These are phyloP conservation scores for Martiniozyma abietophila DNA, from an alignment of 805 yeast genomes.

Conservation along the genomic window DNA sequence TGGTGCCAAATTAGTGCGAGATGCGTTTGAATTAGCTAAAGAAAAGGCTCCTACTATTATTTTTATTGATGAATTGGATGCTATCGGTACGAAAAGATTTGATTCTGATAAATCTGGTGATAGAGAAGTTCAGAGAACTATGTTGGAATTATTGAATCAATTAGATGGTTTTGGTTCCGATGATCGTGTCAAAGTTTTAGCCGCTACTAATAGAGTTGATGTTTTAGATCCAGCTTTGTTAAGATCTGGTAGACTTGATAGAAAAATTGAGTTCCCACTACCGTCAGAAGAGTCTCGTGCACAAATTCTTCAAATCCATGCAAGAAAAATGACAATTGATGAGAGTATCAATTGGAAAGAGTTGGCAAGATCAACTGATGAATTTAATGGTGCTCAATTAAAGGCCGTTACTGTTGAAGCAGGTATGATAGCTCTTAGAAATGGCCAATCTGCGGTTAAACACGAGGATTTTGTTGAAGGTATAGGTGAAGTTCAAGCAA, in stretches of 20 bases:
- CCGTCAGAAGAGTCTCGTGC: constrained; percentile 98
- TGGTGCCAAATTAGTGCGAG: constrained; percentile 96
- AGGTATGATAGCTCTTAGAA: constrained; percentile 97
- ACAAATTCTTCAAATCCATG: constrained; percentile 91
- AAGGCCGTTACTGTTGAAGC: constrained; percentile 99
- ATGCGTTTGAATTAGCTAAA: constrained; percentile 94
- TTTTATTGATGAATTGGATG: constrained; percentile 96
- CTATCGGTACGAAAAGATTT: constrained; percentile 96
- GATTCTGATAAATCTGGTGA: constrained; percentile 97
- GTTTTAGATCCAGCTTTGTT: constrained; percentile 96
- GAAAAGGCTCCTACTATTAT: constrained; percentile 98
- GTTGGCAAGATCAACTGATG: constrained; percentile 95
- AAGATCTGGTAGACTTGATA: constrained; percentile 95
- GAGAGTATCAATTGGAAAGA: constrained; percentile 95
- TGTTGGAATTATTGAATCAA: constrained; percentile 95
- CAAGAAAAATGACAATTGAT: constrained; percentile 93
- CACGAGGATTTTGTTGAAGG: constrained; percentile 99
- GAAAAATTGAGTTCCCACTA: constrained; percentile 96
- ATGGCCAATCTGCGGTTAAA: constrained; percentile 81
- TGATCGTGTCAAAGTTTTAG: constrained; percentile 93
- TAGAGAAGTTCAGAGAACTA: constrained; percentile 97
- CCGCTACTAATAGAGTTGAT: constrained; percentile 98
- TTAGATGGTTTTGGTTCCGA: constrained; percentile 97
- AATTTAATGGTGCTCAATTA: constrained; percentile 97
- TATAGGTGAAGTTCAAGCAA: constrained; percentile 95